A percentile compares a stretch with the other conserved stretches of the same genome.
phyloP scores from a whole-genome alignment of 768 basidiomycete genomes.

The Mycena rosella region DNA sequence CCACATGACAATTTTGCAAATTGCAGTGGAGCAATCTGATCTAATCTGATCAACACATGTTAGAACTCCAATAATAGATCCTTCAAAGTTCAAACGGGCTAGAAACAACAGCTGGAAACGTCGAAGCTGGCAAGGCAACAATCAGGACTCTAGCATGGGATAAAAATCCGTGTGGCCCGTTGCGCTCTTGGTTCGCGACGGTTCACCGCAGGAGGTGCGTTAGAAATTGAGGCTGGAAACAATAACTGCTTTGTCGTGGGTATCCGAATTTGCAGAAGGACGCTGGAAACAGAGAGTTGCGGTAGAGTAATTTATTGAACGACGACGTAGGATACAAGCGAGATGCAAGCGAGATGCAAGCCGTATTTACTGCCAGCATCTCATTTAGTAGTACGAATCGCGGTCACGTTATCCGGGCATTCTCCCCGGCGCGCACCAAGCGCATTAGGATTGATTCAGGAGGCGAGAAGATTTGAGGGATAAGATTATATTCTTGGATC shows the following conservation, averaged over 20 bases:
- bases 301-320: neutral
- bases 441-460: neutral
- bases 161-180: too few species aligned
- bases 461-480: neutral
- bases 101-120: too few species aligned
- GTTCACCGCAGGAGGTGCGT: conserved; percentile 46
- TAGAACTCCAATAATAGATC: too few species aligned
- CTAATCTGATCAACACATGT: too few species aligned
- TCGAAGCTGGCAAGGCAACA: too few species aligned
- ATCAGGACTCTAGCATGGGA: too few species aligned
- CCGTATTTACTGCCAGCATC: neutral
- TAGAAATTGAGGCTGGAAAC: conserved; percentile 40
- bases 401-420: conserved; percentile 11
- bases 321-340: neutral
- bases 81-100: too few species aligned
- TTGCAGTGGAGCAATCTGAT: too few species aligned
- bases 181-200: too few species aligned
- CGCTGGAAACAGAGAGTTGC: conserved; percentile 28
- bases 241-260: conserved; percentile 42
- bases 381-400: neutral
- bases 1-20: too few species aligned
- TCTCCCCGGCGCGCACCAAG: neutral
- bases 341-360: neutral
- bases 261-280: conserved; percentile 15
- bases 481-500: neutral